A percentile compares a stretch with the other conserved stretches of the same genome.
Conservation (phyloP, 2,329 filamentous ascomycete species). For the Apiospora marii region DNA sequence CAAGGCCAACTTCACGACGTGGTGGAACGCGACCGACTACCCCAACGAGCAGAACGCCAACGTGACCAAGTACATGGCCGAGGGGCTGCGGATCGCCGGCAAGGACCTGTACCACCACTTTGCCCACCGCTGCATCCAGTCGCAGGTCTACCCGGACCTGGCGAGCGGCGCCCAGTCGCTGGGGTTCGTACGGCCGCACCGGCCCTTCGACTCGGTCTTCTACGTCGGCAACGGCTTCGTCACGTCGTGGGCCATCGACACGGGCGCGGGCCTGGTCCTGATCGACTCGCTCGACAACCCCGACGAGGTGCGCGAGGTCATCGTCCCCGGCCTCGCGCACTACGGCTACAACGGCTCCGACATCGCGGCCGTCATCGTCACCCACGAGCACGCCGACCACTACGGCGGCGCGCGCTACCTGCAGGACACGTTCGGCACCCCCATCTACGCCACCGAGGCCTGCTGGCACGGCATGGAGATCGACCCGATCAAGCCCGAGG, state of each 20-base stretch:
- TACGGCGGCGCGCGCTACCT: conserved; percentile 38
- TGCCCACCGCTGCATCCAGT: conserved; percentile 17
- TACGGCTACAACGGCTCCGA: conserved; percentile 36
- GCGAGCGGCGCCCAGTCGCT: neutral
- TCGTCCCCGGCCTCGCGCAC: conserved; percentile 32
- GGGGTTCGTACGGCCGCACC: conserved; percentile 33
- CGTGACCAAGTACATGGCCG: conserved; percentile 13
- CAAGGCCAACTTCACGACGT: conserved; percentile 18
- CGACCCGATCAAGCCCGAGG: conserved; percentile 24
- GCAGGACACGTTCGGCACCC: conserved; percentile 33
- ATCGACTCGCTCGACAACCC: conserved; percentile 36
- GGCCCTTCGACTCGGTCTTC: conserved; percentile 35
- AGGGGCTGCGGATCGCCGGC: conserved; percentile 10
- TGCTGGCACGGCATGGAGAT: conserved; percentile 30
- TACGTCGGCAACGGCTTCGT: conserved; percentile 36
- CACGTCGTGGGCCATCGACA: conserved; percentile 39
- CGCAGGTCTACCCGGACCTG: conserved; percentile 14
- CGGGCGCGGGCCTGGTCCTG: conserved; percentile 37
- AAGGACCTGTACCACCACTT: conserved; percentile 15
- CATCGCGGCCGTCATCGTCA: conserved; percentile 41
- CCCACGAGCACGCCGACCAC: conserved; percentile 41
- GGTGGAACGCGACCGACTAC: conserved; percentile 22
- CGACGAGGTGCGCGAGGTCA: conserved; percentile 31
- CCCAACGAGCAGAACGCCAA: conserved; percentile 20
- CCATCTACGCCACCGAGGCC: conserved; percentile 32